Evolutionary conservation across 2,329 filamentous ascomycete genomes (phyloP).

Genomic region (Microcyclospora pomicola): DNA sequence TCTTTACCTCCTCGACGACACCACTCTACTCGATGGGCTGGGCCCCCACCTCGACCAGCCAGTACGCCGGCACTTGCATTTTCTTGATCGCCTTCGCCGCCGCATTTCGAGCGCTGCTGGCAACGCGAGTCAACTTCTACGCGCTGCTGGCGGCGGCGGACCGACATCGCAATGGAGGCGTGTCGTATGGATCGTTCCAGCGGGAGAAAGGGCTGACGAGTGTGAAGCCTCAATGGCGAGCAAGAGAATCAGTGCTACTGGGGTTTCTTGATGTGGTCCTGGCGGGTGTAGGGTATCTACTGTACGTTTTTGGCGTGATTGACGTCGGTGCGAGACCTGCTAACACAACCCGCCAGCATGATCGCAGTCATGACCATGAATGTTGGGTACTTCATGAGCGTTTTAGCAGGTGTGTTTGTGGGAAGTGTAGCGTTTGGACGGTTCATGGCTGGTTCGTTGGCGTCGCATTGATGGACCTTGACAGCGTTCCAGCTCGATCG

Average conservation of each 20-base stretch:
- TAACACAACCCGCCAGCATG: constrained; percentile 49
- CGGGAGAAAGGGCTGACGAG: constrained; percentile 2
- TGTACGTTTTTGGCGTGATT: constrained; percentile 45
- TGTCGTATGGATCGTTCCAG: constrained; percentile 1
- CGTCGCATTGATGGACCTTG: no score
- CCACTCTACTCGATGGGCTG: constrained; percentile 54
- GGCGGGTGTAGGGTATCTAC: constrained; percentile 61
- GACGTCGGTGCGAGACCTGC: neutral
- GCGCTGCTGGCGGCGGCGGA: constrained; percentile 6
- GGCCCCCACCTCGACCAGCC: constrained; percentile 53
- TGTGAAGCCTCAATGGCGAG: constrained; percentile 53
- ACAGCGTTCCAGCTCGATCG: no score
- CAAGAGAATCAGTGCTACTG: constrained; percentile 61
- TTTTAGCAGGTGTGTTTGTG: constrained; percentile 61
- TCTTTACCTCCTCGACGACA: constrained; percentile 48
- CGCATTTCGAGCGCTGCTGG: constrained; percentile 43
- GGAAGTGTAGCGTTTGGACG: constrained; percentile 34
- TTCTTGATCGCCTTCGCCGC: constrained; percentile 67
- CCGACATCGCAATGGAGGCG: constrained; percentile 1
- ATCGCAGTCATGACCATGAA: constrained; percentile 82
- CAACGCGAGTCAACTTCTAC: constrained; percentile 12
- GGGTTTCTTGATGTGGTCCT: constrained; percentile 56
- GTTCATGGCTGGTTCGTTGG: constrained; percentile 7
- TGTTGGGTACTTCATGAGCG: constrained; percentile 65
- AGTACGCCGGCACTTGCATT: constrained; percentile 78